Percentiles rank a stretch among this genome's conserved stretches.
Evolutionary conservation across 805 yeast genomes (phyloP).

Genomic region (Lipomyces anomalus): DNA sequence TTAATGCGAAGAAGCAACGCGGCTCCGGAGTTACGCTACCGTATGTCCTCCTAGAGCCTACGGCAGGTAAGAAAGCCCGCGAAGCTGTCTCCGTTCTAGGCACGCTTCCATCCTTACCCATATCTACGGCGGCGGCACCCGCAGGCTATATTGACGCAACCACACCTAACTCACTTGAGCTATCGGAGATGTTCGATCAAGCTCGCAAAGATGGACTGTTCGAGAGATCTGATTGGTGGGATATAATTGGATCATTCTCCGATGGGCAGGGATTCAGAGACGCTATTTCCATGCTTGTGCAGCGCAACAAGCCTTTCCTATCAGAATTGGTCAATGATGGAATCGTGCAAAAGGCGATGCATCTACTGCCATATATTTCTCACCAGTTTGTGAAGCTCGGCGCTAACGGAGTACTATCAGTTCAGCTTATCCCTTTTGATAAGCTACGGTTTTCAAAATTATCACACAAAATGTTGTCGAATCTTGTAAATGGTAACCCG

Average conservation of each 20-base stretch:
- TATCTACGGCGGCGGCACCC: constrained; percentile 41
- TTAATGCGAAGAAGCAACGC: constrained; percentile 27
- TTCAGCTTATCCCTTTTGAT: constrained; percentile 32
- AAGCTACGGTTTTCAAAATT: not conserved
- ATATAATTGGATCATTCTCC: constrained; percentile 56
- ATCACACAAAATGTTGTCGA: too few species aligned
- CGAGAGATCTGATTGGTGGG: constrained; percentile 69
- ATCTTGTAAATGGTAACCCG: not conserved
- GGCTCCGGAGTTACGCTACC: too few species aligned
- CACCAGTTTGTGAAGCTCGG: constrained; percentile 65
- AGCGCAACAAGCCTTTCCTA: constrained; percentile 28
- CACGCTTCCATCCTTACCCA: constrained; percentile 1
- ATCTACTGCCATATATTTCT: constrained; percentile 69
- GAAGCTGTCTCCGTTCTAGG: not conserved
- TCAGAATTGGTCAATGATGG: constrained; percentile 36
- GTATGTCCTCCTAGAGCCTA: constrained; percentile 63
- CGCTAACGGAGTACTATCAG: constrained; percentile 49
- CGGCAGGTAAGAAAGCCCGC: constrained; percentile 59
- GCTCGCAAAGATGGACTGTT: constrained; percentile 43
- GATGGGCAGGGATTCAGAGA: constrained; percentile 44
- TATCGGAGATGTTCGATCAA: constrained; percentile 48
- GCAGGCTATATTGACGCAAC: constrained; percentile 40
- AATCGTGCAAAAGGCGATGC: constrained; percentile 58
- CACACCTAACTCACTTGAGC: constrained; percentile 68
- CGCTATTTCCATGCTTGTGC: constrained; percentile 30